Conservation (phyloP, 148 eudicot species). For the Agrostemma githago region DNA sequence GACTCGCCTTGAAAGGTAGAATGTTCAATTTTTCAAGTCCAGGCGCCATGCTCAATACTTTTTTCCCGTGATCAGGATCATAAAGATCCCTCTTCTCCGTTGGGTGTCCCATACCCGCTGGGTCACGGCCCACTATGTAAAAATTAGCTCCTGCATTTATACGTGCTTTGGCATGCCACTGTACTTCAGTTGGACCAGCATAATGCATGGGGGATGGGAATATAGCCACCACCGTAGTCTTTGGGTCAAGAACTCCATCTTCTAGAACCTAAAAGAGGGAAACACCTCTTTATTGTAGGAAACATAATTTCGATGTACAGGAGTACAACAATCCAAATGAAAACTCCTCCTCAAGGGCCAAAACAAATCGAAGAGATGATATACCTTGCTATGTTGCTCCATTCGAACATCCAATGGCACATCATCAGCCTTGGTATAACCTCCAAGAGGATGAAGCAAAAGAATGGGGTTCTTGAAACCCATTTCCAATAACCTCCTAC, state of each 20-base stretch:
- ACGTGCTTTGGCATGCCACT: conserved; percentile 93
- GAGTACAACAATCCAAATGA: not conserved
- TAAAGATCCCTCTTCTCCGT: conserved; percentile 76
- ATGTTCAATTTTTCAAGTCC: conserved; percentile 80
- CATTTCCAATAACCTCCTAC: conserved; percentile 58
- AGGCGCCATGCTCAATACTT: conserved; percentile 85
- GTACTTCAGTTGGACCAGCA: conserved; percentile 93
- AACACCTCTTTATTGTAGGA: not conserved
- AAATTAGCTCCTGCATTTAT: conserved; percentile 94
- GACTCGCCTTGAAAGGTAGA: conserved; percentile 71
- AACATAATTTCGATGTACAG: not conserved
- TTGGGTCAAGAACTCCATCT: conserved; percentile 84
- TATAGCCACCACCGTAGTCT: conserved; percentile 76
- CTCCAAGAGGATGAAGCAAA: conserved; percentile 83
- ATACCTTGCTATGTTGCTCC: conserved; percentile 86
- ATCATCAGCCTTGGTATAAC: conserved; percentile 80
- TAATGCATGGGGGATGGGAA: conserved; percentile 94
- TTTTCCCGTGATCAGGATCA: conserved; percentile 90
- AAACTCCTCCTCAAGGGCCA: not conserved
- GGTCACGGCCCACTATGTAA: conserved; percentile 89
- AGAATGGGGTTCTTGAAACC: conserved; percentile 78
- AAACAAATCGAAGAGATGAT: not conserved
- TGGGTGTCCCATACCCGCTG: conserved; percentile 91
- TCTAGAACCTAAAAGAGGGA: conserved; percentile 45
- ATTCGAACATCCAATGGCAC: conserved; percentile 80